Evolutionary conservation across 768 basidiomycete species (phyloP), one percentile per base, ranked within the genome.

Genomic region (Clavulina sp.): DNA sequence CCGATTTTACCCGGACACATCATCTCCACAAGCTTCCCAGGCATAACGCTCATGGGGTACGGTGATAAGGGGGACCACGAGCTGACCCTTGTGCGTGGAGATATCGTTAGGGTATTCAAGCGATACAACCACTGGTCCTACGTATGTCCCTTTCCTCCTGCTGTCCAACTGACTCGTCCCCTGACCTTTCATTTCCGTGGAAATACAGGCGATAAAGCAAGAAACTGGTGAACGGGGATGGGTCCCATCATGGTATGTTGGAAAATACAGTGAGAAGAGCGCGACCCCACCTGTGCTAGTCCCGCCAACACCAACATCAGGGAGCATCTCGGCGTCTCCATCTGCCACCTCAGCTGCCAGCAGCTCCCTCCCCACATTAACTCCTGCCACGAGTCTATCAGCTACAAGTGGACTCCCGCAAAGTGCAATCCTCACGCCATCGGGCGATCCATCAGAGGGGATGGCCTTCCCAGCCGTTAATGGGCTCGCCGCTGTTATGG

Each of bases 111-210:
- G 57, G 92, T 99, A 38, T 95, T 96, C 69, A 97, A 97, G 70
- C 76, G 92, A 57, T 97, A 97, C 63, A 95, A 93, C 55, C 91
- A 96, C 66, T 96, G 92, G 89, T 87, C 84, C 64, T 91, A 89
- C 67, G 84, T 86, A 61, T 51, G 74, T 63, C 53, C 67, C 50
- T 26, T 53, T 49, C 53, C 47, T 56, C 43, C 34, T 19, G 41
- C 41, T 49, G 23, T 21, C 19, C n/a, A 36, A 24, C 29, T 29
- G 57, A 29, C 28, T 51, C 55, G 54, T 46, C 52, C 55, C 48
- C 36, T 60, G 41, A 31, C 48, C 46, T 60, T 38, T 29, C 49
- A 52, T n/a, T 57, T 52, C 18, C 38, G 47, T 43, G 40, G 53
- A 47, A 19, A 31, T 0, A 21, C 59, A 88, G 85, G 87, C 87